Evolutionary conservation across 2,329 filamentous ascomycete genomes (phyloP).

Genomic region (Ceratocystis huliohia): DNA sequence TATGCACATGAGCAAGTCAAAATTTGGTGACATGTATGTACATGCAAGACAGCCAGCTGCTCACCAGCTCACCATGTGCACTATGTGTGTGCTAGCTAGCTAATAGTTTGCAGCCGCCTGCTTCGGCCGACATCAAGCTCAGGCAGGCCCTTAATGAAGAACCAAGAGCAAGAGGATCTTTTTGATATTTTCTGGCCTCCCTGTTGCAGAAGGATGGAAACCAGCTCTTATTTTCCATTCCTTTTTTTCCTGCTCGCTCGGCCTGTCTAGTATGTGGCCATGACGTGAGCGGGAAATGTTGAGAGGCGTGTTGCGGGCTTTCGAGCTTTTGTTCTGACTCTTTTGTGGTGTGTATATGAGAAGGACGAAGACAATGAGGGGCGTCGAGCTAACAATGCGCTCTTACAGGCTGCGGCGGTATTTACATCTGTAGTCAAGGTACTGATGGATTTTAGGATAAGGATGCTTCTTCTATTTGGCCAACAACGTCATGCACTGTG

Average conservation of each 20-base stretch:
- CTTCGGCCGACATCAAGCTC: background rate
- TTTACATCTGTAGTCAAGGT: background rate
- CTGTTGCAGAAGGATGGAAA: background rate
- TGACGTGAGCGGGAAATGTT: background rate
- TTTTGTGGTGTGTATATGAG: background rate
- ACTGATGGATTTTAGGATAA: background rate
- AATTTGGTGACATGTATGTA: no score
- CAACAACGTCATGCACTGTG: conserved; percentile 8
- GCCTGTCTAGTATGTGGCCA: background rate
- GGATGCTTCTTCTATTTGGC: background rate
- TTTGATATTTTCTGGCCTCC: conserved; percentile 9
- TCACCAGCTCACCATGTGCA: no score
- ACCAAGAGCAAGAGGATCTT: background rate
- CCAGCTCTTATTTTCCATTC: background rate
- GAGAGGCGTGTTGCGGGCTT: background rate
- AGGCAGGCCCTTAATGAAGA: background rate
- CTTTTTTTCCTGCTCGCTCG: background rate
- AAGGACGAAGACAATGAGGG: background rate
- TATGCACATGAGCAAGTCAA: no score
- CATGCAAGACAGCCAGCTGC: no score
- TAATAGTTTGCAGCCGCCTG: background rate
- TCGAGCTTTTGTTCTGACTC: background rate
- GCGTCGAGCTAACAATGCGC: background rate
- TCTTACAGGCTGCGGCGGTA: background rate
- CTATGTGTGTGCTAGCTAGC: no score